Conservation (phyloP, 2,329 filamentous ascomycete species). For the Pseudogymnoascus sp. region DNA sequence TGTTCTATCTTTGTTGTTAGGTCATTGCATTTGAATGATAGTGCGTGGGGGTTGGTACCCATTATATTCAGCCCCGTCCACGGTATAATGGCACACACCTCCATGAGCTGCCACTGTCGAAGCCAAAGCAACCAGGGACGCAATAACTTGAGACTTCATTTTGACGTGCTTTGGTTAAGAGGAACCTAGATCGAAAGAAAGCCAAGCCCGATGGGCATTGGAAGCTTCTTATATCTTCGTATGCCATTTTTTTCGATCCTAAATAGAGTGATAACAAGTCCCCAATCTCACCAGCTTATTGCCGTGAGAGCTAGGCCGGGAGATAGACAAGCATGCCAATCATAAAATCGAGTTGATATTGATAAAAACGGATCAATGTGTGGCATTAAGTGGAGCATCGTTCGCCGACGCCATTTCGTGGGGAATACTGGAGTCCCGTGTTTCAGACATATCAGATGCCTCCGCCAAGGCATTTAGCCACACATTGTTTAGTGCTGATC, state of each 20-base stretch:
- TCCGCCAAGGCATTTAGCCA: slow-evolving; percentile 2
- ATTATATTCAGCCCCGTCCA: slow-evolving; percentile 3
- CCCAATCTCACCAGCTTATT: neutral
- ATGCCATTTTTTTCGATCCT: neutral
- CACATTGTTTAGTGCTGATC: neutral
- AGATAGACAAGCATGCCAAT: neutral
- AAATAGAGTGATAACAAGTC: neutral
- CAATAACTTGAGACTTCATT: neutral
- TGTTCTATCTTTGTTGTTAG: neutral
- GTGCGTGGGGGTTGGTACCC: neutral
- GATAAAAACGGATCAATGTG: neutral
- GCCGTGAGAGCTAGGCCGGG: neutral
- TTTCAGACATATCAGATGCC: slow-evolving; percentile 6
- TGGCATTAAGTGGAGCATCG: neutral
- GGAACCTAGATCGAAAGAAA: neutral
- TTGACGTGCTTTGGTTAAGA: neutral
- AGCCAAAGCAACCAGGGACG: neutral
- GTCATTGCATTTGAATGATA: neutral
- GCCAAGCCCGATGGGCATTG: neutral
- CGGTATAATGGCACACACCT: neutral
- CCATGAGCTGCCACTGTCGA: neutral
- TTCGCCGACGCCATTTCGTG: neutral
- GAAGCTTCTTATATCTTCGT: neutral
- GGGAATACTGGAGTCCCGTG: neutral
- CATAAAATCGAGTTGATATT: neutral